phyloP scores from a whole-genome alignment of 441 rosid genomes.

The Brassica hybrid region DNA sequence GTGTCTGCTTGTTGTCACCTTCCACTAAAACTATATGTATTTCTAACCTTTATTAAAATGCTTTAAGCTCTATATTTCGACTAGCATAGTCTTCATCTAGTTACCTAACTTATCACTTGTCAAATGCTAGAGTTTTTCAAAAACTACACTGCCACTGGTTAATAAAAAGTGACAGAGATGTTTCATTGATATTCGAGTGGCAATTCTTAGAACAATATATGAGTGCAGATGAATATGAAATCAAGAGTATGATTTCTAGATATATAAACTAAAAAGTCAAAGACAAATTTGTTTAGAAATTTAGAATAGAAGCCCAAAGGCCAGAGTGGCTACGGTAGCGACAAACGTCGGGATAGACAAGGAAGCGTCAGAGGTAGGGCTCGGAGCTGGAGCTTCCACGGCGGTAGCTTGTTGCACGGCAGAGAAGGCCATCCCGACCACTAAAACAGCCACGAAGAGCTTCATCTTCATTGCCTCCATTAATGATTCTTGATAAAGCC shows the following conservation, averaged over 20 bases:
- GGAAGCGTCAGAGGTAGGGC: slow-evolving; percentile 63
- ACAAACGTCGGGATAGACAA: slow-evolving; percentile 51
- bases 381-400: slow-evolving; percentile 65
- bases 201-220: neutral
- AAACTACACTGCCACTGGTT: neutral
- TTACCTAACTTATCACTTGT: neutral
- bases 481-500: slow-evolving; percentile 11
- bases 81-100: neutral
- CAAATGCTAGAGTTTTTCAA: neutral
- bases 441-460: slow-evolving; percentile 46
- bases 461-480: slow-evolving; percentile 69
- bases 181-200: neutral
- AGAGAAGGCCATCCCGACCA: slow-evolving; percentile 48
- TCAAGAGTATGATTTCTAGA: slow-evolving; percentile 8
- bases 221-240: neutral
- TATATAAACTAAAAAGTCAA: neutral
- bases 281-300: slow-evolving; percentile 18
- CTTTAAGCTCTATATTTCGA: slow-evolving; percentile 6
- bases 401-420: slow-evolving; percentile 53
- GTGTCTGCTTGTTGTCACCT: slow-evolving; percentile 28
- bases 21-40: neutral
- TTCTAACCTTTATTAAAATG: neutral
- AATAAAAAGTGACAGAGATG: neutral
- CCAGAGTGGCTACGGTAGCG: slow-evolving; percentile 53
- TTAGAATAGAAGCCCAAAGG: slow-evolving; percentile 48